These are phyloP conservation scores for Skeletonema menzelii DNA, from an alignment of 108 stramenopile genomes.

Conservation along the genomic window DNA sequence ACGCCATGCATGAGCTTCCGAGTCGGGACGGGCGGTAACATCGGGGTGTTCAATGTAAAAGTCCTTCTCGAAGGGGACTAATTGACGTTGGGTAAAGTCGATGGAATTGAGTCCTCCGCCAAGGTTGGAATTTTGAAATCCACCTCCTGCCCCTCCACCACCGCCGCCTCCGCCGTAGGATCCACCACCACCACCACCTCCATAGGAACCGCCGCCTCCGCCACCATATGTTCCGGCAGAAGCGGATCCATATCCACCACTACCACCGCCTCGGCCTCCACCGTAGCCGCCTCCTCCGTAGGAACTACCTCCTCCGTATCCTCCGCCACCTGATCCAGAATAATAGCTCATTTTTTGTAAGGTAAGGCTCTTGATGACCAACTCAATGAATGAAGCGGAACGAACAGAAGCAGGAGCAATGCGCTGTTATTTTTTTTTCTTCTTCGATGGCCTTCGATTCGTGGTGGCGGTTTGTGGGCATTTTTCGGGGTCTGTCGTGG, in stretches of 20 bases:
- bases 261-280: conserved; percentile 27
- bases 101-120: conserved; percentile 69
- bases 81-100: conserved; percentile 81
- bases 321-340: conserved; percentile 5
- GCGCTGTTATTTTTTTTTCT: too few species aligned
- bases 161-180: too few species aligned
- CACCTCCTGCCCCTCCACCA: conserved; percentile 42
- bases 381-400: too few species aligned
- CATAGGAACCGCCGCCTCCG: conserved; percentile 5
- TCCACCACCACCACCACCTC: conserved; percentile 36
- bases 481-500: too few species aligned
- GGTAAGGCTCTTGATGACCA: too few species aligned
- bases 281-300: conserved; percentile 29
- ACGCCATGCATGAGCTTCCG: conserved; percentile 90
- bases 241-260: not conserved
- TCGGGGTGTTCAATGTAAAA: conserved; percentile 99
- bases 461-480: too few species aligned
- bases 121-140: conserved; percentile 65
- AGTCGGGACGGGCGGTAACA: conserved; percentile 83
- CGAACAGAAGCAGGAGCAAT: too few species aligned
- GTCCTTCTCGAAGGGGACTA: conserved; percentile 96
- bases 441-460: not conserved
- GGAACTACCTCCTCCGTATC: not conserved
- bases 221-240: conserved; percentile 5
- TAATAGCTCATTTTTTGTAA: not conserved